These are phyloP conservation scores for Chrysosphaeria jannelii DNA, from an alignment of 2,329 filamentous ascomycete species.

Conservation along the genomic window DNA sequence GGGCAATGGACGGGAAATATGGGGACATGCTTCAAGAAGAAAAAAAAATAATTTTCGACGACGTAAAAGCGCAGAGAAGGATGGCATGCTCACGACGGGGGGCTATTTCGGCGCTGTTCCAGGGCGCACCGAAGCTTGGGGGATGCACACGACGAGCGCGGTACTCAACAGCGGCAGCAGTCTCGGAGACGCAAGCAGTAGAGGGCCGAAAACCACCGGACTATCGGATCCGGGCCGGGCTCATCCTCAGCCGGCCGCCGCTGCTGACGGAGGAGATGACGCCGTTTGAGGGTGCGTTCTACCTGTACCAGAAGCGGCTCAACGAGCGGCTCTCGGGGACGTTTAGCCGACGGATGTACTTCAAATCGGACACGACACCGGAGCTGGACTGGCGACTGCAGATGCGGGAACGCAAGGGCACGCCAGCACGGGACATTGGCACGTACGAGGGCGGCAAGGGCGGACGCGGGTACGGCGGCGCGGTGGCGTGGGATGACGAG, in stretches of 20 bases:
- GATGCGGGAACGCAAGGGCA: slow-evolving; percentile 37
- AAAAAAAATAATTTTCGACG: too few species aligned
- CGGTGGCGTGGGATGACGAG: slow-evolving; percentile 75
- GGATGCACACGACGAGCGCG: too few species aligned
- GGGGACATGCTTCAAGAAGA: too few species aligned
- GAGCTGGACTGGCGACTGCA: slow-evolving; percentile 81
- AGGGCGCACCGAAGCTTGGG: too few species aligned
- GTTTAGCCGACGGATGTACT: slow-evolving; percentile 81
- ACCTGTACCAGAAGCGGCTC: slow-evolving; percentile 87
- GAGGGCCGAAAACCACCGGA: slow-evolving; percentile 3
- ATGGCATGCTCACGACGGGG: too few species aligned
- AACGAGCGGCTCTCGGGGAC: slow-evolving; percentile 75
- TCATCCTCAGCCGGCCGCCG: slow-evolving; percentile 70
- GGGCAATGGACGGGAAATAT: too few species aligned
- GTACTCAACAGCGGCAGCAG: too few species aligned
- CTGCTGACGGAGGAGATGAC: slow-evolving; percentile 59
- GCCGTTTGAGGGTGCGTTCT: slow-evolving; percentile 75
- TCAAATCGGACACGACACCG: slow-evolving; percentile 62
- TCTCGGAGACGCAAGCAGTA: too few species aligned
- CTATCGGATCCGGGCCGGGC: slow-evolving; percentile 27
- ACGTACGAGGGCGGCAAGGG: slow-evolving; percentile 28
- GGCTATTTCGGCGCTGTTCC: too few species aligned
- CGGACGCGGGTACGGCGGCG: slow-evolving; percentile 7
- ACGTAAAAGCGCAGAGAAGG: too few species aligned
- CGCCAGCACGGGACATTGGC: slow-evolving; percentile 60